Conservation (phyloP, 2,329 filamentous ascomycete species). For the Fusarium tjaetaba region DNA sequence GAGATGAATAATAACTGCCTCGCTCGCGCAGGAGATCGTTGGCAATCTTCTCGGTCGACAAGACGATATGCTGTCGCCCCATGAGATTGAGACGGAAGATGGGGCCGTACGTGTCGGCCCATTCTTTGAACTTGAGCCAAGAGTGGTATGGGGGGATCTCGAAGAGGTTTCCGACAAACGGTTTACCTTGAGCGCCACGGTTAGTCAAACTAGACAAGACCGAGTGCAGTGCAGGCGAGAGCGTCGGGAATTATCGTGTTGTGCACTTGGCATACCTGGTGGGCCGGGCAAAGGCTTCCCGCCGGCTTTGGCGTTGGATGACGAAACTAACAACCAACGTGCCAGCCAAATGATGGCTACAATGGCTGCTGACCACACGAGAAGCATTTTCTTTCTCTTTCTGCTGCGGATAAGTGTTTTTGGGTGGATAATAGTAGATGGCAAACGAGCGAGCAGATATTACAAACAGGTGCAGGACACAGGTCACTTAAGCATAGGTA, state of each 20-base stretch:
- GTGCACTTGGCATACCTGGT: neutral
- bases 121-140: neutral
- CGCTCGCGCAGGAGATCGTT: neutral
- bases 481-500: no score
- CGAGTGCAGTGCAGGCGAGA: no score
- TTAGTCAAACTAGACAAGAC: neutral
- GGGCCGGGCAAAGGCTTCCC: neutral
- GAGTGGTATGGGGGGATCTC: neutral
- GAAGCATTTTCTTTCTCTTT: neutral
- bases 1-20: neutral
- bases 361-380: neutral
- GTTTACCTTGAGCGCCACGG: neutral
- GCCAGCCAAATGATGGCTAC: neutral
- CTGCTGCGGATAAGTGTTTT: neutral
- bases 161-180: neutral
- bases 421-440: neutral
- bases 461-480: neutral
- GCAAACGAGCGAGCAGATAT: neutral
- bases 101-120: neutral
- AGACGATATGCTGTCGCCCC: neutral
- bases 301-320: fast-evolving
- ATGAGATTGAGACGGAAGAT: neutral
- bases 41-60: neutral
- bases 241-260: neutral
- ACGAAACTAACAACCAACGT: neutral